Evolutionary conservation across 306 rosid genomes (phyloP).

Genomic region (Biancaea sappan): DNA sequence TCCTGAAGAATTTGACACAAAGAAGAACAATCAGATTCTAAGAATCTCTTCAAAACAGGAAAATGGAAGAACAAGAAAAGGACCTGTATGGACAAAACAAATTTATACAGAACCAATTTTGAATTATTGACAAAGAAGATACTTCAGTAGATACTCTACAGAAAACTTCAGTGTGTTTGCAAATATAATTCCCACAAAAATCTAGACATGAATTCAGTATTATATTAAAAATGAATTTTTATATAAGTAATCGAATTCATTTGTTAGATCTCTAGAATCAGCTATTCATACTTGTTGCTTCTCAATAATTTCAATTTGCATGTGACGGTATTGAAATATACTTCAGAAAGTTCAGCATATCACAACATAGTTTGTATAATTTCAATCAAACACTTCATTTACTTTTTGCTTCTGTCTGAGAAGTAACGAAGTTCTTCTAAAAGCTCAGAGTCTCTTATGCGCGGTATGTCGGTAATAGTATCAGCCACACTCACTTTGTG

Average conservation of each 20-base stretch:
- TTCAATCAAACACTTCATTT: conserved; percentile 36
- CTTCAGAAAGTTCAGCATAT: background rate
- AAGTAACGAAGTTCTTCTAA: conserved; percentile 69
- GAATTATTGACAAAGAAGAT: background rate
- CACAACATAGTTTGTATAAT: background rate
- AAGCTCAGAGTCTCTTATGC: conserved; percentile 59
- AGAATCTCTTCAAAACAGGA: background rate
- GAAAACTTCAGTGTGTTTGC: background rate
- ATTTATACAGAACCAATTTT: background rate
- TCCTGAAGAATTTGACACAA: conserved; percentile 59
- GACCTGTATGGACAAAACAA: background rate
- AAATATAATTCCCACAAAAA: background rate
- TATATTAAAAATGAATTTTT: background rate
- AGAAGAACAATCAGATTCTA: conserved; percentile 39
- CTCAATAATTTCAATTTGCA: conserved; percentile 18
- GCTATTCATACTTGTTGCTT: background rate
- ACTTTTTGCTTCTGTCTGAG: conserved; percentile 56
- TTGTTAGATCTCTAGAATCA: conserved; percentile 3
- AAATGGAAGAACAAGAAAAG: background rate
- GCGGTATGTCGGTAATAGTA: conserved; percentile 40
- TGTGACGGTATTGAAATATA: background rate
- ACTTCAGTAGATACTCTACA: background rate
- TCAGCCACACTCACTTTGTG: conserved; percentile 59
- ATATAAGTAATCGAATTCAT: conserved; percentile 5
- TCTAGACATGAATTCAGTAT: background rate